phyloP scores from a whole-genome alignment of 2,329 filamentous ascomycete genomes.

The Apiospora rasikravindrae region DNA sequence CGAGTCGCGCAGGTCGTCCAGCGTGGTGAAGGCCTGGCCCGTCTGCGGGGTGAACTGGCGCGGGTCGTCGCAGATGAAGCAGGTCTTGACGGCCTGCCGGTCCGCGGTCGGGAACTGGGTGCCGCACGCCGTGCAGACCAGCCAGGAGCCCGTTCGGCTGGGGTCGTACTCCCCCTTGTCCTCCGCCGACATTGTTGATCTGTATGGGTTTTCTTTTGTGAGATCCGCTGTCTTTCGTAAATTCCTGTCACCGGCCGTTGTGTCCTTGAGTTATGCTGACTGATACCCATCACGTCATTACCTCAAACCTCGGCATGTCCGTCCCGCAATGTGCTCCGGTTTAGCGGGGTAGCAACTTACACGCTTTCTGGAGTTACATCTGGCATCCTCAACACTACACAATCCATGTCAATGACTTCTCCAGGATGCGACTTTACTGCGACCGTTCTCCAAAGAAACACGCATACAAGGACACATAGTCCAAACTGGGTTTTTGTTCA shows the following conservation, averaged over 20 bases:
- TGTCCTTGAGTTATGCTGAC: neutral
- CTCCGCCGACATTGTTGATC: neutral
- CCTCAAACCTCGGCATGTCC: neutral
- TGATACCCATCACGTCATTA: neutral
- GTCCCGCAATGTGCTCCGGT: neutral
- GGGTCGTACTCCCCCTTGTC: slow-evolving; percentile 29
- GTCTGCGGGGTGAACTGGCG: slow-evolving; percentile 70
- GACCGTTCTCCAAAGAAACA: neutral
- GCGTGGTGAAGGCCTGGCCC: slow-evolving; percentile 70
- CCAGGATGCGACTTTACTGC: neutral
- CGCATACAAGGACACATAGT: neutral
- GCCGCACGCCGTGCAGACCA: slow-evolving; percentile 72
- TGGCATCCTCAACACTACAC: too few relatives aligned
- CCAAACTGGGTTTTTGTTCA: neutral
- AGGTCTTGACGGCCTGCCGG: slow-evolving; percentile 54
- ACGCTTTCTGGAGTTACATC: too few relatives aligned
- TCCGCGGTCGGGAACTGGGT: slow-evolving; percentile 68
- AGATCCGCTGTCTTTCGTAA: too few relatives aligned
- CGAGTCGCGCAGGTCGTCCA: slow-evolving; percentile 48
- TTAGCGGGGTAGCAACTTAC: slow-evolving; percentile 7
- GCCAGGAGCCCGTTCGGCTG: slow-evolving; percentile 36
- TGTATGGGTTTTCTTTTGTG: too few relatives aligned
- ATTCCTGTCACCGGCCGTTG: too few relatives aligned
- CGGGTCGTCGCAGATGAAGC: slow-evolving; percentile 76
- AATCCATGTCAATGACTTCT: neutral